These are phyloP conservation scores for Dittrichia graveolens DNA, from an alignment of 129 eudicot genomes.

Conservation along the genomic window DNA sequence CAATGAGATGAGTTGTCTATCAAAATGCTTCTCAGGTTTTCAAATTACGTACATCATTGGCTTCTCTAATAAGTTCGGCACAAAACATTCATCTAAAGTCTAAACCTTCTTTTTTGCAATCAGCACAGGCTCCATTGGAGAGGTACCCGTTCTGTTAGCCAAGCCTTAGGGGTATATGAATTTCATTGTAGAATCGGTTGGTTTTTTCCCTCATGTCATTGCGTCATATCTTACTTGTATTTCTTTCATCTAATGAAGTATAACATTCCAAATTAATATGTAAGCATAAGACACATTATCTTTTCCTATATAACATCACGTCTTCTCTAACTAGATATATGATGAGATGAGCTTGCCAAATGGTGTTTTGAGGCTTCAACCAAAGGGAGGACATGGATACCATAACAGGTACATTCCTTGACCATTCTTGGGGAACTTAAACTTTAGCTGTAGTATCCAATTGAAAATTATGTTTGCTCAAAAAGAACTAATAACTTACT, in stretches of 20 bases:
- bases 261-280: background rate
- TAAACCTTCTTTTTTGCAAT: slow-evolving; percentile 38
- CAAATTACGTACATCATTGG: background rate
- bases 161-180: slow-evolving; percentile 95
- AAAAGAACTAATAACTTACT: background rate
- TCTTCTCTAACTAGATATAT: slow-evolving; percentile 51
- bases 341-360: slow-evolving; percentile 98
- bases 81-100: slow-evolving; percentile 22
- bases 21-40: slow-evolving; percentile 1
- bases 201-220: slow-evolving; percentile 51
- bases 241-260: background rate
- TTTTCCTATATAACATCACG: background rate
- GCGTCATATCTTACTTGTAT: slow-evolving; percentile 93
- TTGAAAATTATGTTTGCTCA: background rate
- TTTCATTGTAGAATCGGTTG: slow-evolving; percentile 94
- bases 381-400: slow-evolving; percentile 96
- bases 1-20: background rate
- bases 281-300: background rate
- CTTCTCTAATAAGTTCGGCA: slow-evolving; percentile 3
- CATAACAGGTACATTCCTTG: slow-evolving; percentile 74
- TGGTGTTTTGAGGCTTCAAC: slow-evolving; percentile 93
- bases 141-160: slow-evolving; percentile 84
- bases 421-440: slow-evolving; percentile 15
- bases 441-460: background rate
- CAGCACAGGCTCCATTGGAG: slow-evolving; percentile 93